Base-by-base conservation (phyloP, 2,329 filamentous ascomycete species). In the Nemania bipapillata region DNA sequence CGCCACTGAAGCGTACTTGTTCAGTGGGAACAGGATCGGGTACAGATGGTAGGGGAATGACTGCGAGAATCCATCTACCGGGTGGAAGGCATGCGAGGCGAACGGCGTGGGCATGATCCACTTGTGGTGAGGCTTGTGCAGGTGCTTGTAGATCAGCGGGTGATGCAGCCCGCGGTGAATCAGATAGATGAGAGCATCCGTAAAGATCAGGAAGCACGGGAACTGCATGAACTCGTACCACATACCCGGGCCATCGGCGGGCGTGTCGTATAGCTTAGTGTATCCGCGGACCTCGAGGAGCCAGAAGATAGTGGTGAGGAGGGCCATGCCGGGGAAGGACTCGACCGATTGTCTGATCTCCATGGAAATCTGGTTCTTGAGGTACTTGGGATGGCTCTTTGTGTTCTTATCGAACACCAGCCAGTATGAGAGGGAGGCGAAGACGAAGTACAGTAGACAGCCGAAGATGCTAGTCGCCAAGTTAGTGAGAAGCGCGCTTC, bases 61-160 rank as follows among this genome's bases (percentile, higher is more conserved):
- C 84, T 98, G 95, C 11, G 90, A 87, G 82, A 91, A 97, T 77
- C 95, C 95, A 78, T 98, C 95, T 60, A 97, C 80, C 0, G 95
- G 94, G 84, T 98, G 94, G 87, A 98, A 98, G 66, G 95, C 95
- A 78, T 97, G 92, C 74, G 91, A 94, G 49, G 95, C 94, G 80
- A 89, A 97, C 0, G 95, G 95, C 2, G 93, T 97, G 2, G 95
- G 95, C 93, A 97, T 96, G 82, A 98, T 97, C 95, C 95, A 98
- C 85, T 97, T 97, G 89, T 98, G 95, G 83, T 98, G 95, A 73
- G 94, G 91, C 88, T 98, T 98, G 88, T 98, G 95, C 57, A 97
- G 86, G 73, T 85, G 85, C 85, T 94, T 96, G 88, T 98, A 98
- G 74, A 96, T 79, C 54, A 82, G 74, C 6, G 90, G 90, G 79